Evolutionary conservation across 1,284 basidiomycete species (phyloP).

Genomic region (Cutaneotrichosporon cyanovorans): DNA sequence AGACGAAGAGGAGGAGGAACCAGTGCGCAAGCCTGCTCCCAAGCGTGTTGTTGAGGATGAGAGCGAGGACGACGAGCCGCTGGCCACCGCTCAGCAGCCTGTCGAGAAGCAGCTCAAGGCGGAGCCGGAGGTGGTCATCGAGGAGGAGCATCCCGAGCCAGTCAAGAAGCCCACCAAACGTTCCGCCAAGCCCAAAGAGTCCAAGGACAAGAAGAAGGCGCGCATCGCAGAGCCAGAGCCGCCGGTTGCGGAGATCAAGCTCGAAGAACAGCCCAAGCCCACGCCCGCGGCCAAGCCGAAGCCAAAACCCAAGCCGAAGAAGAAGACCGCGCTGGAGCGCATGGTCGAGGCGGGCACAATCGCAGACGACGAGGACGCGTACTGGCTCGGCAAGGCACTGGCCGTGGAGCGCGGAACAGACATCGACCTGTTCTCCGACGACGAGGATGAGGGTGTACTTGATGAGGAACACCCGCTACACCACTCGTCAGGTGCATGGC

Average conservation of each 20-base stretch:
- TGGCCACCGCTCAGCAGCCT: not conserved
- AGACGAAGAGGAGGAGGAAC: conserved; percentile 20
- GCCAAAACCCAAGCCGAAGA: conserved; percentile 15
- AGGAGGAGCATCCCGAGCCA: conserved; percentile 12
- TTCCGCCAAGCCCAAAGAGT: conserved; percentile 13
- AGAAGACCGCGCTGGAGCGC: conserved; percentile 29
- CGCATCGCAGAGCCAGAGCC: conserved; percentile 22
- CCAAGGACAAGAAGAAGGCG: conserved; percentile 10
- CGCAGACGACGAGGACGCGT: conserved; percentile 86
- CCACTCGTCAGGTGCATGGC: conserved; percentile 39
- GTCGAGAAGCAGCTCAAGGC: not conserved
- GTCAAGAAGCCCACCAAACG: conserved; percentile 34
- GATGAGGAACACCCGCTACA: conserved; percentile 31
- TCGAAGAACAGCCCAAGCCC: conserved; percentile 12
- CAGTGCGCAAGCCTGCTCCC: not conserved
- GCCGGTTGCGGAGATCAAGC: conserved; percentile 28
- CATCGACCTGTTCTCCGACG: conserved; percentile 23
- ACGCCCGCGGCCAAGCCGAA: conserved; percentile 9
- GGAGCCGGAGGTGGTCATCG: conserved; percentile 2
- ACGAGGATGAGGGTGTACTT: conserved; percentile 9
- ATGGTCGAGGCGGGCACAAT: conserved; percentile 51
- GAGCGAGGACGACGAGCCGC: not conserved
- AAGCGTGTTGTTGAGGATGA: conserved; percentile 7
- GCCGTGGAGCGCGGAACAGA: conserved; percentile 49
- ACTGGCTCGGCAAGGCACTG: conserved; percentile 61